Evolutionary conservation across 208 protist genomes (phyloP).

Genomic region (Eutreptiella sp.): DNA sequence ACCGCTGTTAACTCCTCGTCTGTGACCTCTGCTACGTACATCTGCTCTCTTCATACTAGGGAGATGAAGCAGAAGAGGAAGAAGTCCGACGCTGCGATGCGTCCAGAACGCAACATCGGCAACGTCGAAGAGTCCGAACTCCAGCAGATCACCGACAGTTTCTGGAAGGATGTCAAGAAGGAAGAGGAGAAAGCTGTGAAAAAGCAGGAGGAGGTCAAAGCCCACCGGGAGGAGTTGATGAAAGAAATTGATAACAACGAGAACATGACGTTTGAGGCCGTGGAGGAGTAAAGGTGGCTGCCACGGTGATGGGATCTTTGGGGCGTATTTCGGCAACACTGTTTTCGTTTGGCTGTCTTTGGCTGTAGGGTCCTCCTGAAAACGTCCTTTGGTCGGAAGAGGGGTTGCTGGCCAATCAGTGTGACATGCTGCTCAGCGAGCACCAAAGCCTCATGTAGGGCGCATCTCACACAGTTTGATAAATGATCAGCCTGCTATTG

Average conservation of each 20-base stretch:
- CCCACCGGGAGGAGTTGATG: constrained; percentile 47
- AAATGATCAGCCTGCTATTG: too few relatives aligned
- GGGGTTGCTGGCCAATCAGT: too few relatives aligned
- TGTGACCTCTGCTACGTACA: constrained; percentile 57
- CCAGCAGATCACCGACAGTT: constrained; percentile 48
- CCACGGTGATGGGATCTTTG: too few relatives aligned
- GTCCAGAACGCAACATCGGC: not conserved
- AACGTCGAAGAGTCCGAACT: constrained; percentile 38
- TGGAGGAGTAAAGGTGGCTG: too few relatives aligned
- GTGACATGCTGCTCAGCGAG: too few relatives aligned
- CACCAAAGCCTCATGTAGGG: too few relatives aligned
- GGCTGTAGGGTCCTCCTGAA: too few relatives aligned
- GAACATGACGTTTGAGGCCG: too few relatives aligned
- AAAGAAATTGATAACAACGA: constrained; percentile 70
- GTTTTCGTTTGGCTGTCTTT: too few relatives aligned
- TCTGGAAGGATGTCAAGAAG: constrained; percentile 46
- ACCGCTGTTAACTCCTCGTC: constrained; percentile 47
- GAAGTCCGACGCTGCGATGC: not conserved
- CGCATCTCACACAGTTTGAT: too few relatives aligned
- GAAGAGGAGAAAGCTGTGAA: constrained; percentile 42
- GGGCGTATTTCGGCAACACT: too few relatives aligned
- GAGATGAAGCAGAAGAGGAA: not conserved
- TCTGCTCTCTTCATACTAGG: constrained; percentile 37
- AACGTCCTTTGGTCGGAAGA: too few relatives aligned
- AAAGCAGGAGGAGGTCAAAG: constrained; percentile 45